Evolutionary conservation across 805 yeast species (phyloP).

Genomic region (Metschnikowia sp.): DNA sequence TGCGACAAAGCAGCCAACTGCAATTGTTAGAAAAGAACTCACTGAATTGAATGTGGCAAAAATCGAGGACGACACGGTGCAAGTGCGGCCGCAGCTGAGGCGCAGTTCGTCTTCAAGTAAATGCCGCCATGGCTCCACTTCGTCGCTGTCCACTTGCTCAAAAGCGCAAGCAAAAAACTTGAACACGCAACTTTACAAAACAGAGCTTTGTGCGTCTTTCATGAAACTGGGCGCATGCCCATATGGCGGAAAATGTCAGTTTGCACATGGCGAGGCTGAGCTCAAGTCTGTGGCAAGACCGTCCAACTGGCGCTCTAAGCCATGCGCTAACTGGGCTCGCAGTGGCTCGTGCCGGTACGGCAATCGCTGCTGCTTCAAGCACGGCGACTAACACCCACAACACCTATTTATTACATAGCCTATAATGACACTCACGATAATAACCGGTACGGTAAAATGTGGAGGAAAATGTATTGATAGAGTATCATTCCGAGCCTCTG

Average conservation of each 20-base stretch:
- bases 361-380: conserved; percentile 88
- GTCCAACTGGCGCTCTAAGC: conserved; percentile 85
- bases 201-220: conserved; percentile 83
- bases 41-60: too few species aligned
- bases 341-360: conserved; percentile 85
- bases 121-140: conserved; percentile 10
- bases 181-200: conserved; percentile 76
- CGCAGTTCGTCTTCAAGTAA: conserved; percentile 4
- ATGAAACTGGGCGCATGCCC: conserved; percentile 70
- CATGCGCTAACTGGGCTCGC: conserved; percentile 84
- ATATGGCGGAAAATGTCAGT: conserved; percentile 88
- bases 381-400: conserved; percentile 39
- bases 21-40: too few species aligned
- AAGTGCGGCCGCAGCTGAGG: conserved; percentile 2
- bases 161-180: conserved; percentile 17
- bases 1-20: too few species aligned
- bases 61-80: too few species aligned
- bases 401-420: conserved; percentile 1
- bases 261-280: conserved; percentile 86
- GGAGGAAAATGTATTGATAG: too few species aligned
- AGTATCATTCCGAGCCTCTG: too few species aligned
- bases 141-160: conserved; percentile 4
- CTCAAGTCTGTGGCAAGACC: conserved; percentile 69
- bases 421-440: conserved; percentile 4
- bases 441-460: neutral